These are phyloP conservation scores for Boletellus deceptivus DNA, from an alignment of 1,284 basidiomycete genomes.

Conservation along the genomic window DNA sequence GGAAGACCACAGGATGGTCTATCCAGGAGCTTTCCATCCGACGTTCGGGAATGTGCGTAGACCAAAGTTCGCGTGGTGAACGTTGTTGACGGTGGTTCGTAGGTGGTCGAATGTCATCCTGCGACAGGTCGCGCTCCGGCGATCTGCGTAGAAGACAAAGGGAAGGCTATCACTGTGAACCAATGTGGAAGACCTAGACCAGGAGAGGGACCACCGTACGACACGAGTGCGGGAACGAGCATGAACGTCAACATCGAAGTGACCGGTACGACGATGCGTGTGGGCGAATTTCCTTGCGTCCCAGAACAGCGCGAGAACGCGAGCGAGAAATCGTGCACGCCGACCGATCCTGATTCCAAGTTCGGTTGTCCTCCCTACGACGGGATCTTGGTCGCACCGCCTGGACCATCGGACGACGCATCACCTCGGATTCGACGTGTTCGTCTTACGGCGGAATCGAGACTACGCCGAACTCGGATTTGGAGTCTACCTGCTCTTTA, in stretches of 20 bases:
- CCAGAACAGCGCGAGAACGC: not conserved
- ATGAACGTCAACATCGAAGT: constrained; percentile 16
- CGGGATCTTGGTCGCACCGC: too few species aligned
- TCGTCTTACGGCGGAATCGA: not conserved
- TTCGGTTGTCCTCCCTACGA: too few species aligned
- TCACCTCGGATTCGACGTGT: too few species aligned
- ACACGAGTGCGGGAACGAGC: constrained; percentile 7
- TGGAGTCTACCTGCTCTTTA: not conserved
- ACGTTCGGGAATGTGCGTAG: constrained; percentile 23
- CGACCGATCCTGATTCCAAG: not conserved
- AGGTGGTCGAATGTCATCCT: constrained; percentile 22
- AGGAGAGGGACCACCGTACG: constrained; percentile 18
- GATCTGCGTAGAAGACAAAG: constrained; percentile 26
- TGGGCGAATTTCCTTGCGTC: not conserved
- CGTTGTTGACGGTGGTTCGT: not conserved
- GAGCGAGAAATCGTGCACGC: not conserved
- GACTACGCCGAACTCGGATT: not conserved
- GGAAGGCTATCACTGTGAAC: not conserved
- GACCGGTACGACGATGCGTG: constrained; percentile 5
- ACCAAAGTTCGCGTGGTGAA: accelerated
- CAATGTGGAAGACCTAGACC: not conserved
- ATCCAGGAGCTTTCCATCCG: constrained; percentile 26
- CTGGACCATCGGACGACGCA: too few species aligned
- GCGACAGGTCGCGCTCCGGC: constrained; percentile 15
- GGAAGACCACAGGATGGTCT: constrained; percentile 25